A percentile compares a stretch with the other conserved stretches of the same genome.
Conservation (phyloP, 305 asterid genomes). For the Fraxinus ornus region DNA sequence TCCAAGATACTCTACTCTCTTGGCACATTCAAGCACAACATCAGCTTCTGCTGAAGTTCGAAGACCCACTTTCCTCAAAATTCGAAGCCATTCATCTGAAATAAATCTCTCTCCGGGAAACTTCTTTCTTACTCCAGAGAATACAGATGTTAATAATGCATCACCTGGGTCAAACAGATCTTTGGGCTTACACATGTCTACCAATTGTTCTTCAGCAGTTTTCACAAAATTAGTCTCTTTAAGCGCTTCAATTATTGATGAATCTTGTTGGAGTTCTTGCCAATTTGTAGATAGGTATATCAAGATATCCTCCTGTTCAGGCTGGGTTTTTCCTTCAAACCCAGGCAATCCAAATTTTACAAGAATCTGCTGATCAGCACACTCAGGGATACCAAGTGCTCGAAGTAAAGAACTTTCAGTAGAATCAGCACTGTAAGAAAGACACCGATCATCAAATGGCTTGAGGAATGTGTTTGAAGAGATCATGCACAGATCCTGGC, state of each 20-base stretch:
- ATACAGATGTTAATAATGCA: constrained; percentile 70
- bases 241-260: constrained; percentile 68
- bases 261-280: constrained; percentile 77
- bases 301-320: constrained; percentile 85
- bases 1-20: constrained; percentile 91
- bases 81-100: constrained; percentile 83
- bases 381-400: constrained; percentile 90
- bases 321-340: constrained; percentile 62
- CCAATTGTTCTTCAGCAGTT: constrained; percentile 72
- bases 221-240: constrained; percentile 74
- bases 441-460: constrained; percentile 76
- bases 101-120: constrained; percentile 94
- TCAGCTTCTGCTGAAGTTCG: constrained; percentile 78
- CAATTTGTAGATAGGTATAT: constrained; percentile 76
- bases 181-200: constrained; percentile 54
- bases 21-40: constrained; percentile 86
- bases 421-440: constrained; percentile 59
- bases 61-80: constrained; percentile 82
- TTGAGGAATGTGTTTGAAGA: constrained; percentile 84
- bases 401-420: constrained; percentile 61
- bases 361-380: constrained; percentile 75
- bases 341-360: constrained; percentile 79
- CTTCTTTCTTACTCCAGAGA: constrained; percentile 70
- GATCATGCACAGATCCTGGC: constrained; percentile 68
- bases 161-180: constrained; percentile 89